A percentile compares a stretch with the other conserved stretches of the same genome.
Conservation (phyloP, 768 basidiomycete species). For the Russula ochroleuca region DNA sequence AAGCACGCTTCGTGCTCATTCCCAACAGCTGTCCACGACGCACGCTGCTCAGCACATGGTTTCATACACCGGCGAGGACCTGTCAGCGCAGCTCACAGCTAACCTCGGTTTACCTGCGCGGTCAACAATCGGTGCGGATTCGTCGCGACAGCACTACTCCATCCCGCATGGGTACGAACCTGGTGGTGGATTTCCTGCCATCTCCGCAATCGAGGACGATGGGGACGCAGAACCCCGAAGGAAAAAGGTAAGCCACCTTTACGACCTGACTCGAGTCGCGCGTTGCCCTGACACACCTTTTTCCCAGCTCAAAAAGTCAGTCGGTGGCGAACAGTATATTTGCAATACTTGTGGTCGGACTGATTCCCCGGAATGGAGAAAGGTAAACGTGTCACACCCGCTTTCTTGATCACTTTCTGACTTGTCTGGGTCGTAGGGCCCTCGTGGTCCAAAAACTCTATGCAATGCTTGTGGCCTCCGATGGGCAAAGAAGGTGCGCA, state of each 20-base stretch:
- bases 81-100: constrained; percentile 15
- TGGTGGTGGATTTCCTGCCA: constrained; percentile 4
- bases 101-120: constrained; percentile 15
- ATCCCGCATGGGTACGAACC: constrained; percentile 18
- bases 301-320: constrained; percentile 37
- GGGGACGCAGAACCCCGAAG: constrained; percentile 53
- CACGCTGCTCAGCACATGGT: constrained; percentile 24
- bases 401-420: background rate
- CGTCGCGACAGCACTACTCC: constrained; percentile 19
- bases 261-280: background rate
- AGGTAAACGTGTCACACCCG: constrained; percentile 40
- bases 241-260: constrained; percentile 50
- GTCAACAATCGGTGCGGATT: constrained; percentile 9
- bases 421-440: constrained; percentile 52
- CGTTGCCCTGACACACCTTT: constrained; percentile 8
- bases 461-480: constrained; percentile 95
- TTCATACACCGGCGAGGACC: constrained; percentile 19
- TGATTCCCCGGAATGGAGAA: constrained; percentile 97
- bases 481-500: constrained; percentile 78
- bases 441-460: constrained; percentile 92
- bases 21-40: constrained; percentile 23
- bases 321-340: constrained; percentile 65
- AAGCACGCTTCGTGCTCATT: constrained; percentile 38
- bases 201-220: constrained; percentile 40
- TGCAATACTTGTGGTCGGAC: constrained; percentile 93